Base-by-base conservation (phyloP, 441 rosid genomes). In the Erodium moschatum region DNA sequence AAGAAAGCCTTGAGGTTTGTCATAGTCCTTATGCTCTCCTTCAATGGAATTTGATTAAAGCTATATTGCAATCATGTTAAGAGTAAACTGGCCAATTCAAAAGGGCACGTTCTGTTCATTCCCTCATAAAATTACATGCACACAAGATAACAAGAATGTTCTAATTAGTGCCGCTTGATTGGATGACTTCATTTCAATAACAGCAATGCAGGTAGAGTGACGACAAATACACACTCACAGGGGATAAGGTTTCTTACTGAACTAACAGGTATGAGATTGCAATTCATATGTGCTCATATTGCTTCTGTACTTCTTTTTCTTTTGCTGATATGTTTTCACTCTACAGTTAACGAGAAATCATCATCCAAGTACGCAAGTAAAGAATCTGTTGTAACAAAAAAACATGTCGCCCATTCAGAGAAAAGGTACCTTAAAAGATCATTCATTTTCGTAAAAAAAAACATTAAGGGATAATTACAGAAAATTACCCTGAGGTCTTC, bases 151-250 rank as follows among this genome's bases (percentile, higher is more conserved):
- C 31, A 29, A 29, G 31, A 29, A 35, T 8, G 40, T 35, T 35
- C 40, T 35, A 7, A 35, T 31, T 31, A 12, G 20, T 29, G 40
- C 2, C 13, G 11, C 15, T 48, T 50, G 7, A 19, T 20, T 56
- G 64, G 33, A 38, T 69, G 74, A 3, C 9, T 79, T 50, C 50
- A n/a, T 67, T 66, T 58, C 71, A 76, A 79, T 67, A 72, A 74
- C 89, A 94, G 99, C 69, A 85, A 86, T 19, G 97, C 90, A 24
- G 92, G 84, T 77, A 88, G 88, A 81, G 96, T 91, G 81, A 94
- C 96, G 27, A 89, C 97, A 72, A 89, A 84, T 70, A 61, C 83
- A 68, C 84, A 86, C 79, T 91, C 97, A n/a, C 97, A 94, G 69
- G 99, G 99, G 65, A 77, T 91, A 77, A 85, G 97, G 72, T 89